Base-by-base conservation (phyloP, 257 asterid species). In the Nemophila menziesii region DNA sequence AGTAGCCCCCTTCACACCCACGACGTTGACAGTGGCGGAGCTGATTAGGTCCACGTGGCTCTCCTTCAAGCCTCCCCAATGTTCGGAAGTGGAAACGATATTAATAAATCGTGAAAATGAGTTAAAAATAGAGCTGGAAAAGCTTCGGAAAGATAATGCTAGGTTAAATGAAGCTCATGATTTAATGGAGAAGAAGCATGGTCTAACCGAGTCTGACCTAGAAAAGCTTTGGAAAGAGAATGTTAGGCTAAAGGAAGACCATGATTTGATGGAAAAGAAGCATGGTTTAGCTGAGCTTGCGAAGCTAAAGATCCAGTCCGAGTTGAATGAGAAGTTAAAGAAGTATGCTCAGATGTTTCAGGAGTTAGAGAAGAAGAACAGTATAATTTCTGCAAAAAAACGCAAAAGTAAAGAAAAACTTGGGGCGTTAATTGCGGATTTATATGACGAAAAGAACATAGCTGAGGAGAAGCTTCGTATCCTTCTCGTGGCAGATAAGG, bases 81-180 rank as follows among this genome's bases (percentile, higher is more conserved):
- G 39, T 34, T 16, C 46, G 26, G 56, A 58, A 29, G 72, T 69
- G 0, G 64, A 59, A 37, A 44, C 26, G 2, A 26, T 56, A 2
- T 11, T 73, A 11, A 47, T 48, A 18, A 54, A 43, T 12, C 68
- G 67, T 1, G 77, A 70, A 39, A 52, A 54, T 7, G 42, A 22
- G 2, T 18, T 44, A 55, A 43, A 52, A 37, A 5, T 5, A 5
- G 67, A 72, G 62, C 24, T n/a, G n/a, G n/a, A n/a, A n/a, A n/a
- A n/a, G n/a, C n/a, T n/a, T n/a, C n/a, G n/a, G n/a, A n/a, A n/a
- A n/a, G n/a, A n/a, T n/a, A n/a, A n/a, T n/a, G n/a, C n/a, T n/a
- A n/a, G n/a, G n/a, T n/a, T n/a, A n/a, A n/a, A n/a, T n/a, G n/a
- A n/a, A n/a, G n/a, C n/a, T n/a, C n/a, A n/a, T n/a, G n/a, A n/a